Percentiles rank a stretch among this genome's conserved stretches.
phyloP scores from a whole-genome alignment of 225 moss, liverwort and hornwort species.

The Climacium dendroides region DNA sequence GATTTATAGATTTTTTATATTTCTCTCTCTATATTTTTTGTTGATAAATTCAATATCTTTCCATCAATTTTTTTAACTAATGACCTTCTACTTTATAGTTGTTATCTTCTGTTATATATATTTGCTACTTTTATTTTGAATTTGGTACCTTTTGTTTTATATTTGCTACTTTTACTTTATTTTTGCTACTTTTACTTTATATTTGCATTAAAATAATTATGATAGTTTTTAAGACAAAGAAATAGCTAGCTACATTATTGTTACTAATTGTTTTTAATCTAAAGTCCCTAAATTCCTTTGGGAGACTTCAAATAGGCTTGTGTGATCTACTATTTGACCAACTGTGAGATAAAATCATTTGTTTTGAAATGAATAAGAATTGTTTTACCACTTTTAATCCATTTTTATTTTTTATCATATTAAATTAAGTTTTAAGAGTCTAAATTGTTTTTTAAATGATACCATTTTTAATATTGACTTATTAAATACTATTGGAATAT shows the following conservation, averaged over 20 bases:
- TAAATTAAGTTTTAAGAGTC: neutral
- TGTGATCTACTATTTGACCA: too few relatives aligned
- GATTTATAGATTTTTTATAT: rapidly evolving
- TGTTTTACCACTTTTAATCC: neutral
- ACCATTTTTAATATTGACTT: neutral
- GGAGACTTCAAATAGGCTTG: too few relatives aligned
- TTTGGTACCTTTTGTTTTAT: neutral
- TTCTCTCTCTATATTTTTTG: too few relatives aligned
- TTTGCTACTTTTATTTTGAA: neutral
- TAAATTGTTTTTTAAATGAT: neutral
- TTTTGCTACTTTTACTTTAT: neutral
- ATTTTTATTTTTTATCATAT: neutral
- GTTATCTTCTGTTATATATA: neutral
- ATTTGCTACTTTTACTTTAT: neutral
- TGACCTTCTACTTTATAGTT: neutral
- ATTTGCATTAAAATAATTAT: neutral
- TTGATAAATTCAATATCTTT: neutral
- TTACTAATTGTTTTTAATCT: neutral
- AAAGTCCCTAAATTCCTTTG: too few relatives aligned
- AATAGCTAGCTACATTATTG: neutral
- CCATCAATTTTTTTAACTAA: too few relatives aligned
- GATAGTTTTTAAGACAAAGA: neutral
- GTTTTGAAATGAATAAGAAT: neutral
- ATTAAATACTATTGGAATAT: too few relatives aligned
- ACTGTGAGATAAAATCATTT: neutral